Percentiles rank a stretch among this genome's conserved stretches.
These are phyloP conservation scores for Solanum hybrid DNA, from an alignment of 305 asterid species.

Conservation along the genomic window DNA sequence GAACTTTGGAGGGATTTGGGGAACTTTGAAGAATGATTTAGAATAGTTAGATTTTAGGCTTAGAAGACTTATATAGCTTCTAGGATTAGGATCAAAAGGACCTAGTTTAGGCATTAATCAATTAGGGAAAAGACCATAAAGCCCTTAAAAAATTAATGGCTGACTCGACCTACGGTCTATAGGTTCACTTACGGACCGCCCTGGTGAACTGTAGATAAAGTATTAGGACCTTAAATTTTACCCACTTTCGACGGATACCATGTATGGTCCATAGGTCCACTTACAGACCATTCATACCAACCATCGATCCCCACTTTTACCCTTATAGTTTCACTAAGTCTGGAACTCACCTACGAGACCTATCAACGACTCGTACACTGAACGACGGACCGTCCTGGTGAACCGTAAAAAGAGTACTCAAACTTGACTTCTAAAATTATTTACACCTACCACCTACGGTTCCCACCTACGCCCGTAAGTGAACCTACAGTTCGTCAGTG, in stretches of 20 bases:
- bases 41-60: background rate
- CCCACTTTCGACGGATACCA: background rate
- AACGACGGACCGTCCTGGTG: background rate
- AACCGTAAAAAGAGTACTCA: background rate
- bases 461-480: background rate
- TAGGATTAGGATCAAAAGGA: background rate
- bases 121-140: background rate
- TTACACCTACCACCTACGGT: background rate
- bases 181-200: background rate
- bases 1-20: background rate
- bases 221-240: background rate
- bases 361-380: background rate
- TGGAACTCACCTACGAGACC: background rate
- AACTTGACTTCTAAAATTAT: background rate
- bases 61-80: background rate
- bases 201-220: background rate
- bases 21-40: background rate
- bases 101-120: background rate
- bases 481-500: background rate
- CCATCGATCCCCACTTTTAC: background rate
- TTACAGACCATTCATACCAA: background rate
- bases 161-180: background rate
- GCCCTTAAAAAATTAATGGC: background rate
- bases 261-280: background rate
- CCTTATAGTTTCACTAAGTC: background rate